A percentile compares a stretch with the other conserved stretches of the same genome.
Conservation (phyloP, 345 rosid genomes). For the Ailanthus altissimus region DNA sequence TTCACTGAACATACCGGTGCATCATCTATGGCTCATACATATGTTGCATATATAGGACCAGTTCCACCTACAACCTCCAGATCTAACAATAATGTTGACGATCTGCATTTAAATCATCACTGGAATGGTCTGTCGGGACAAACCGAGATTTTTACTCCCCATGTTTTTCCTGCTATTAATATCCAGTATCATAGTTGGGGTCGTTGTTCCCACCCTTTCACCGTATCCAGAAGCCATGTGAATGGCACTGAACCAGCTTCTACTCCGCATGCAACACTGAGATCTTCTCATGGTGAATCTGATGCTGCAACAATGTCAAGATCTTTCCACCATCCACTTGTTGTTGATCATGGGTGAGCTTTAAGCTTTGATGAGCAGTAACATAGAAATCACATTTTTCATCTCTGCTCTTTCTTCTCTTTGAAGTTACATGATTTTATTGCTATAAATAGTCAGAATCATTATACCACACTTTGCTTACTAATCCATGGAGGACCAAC, state of each 20-base stretch:
- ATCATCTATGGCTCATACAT: conserved; percentile 54
- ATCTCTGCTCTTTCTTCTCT: not conserved
- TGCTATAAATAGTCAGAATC: not conserved
- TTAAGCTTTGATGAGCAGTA: not conserved
- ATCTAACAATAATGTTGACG: conserved; percentile 41
- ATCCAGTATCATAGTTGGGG: conserved; percentile 51
- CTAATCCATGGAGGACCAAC: not conserved
- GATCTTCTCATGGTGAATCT: conserved; percentile 44
- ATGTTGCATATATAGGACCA: conserved; percentile 56
- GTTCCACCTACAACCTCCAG: conserved; percentile 44
- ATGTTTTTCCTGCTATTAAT: conserved; percentile 51
- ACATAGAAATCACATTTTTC: too few relatives aligned
- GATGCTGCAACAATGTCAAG: conserved; percentile 34
- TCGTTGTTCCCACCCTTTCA: conserved; percentile 41
- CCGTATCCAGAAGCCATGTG: conserved; percentile 42
- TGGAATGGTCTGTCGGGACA: conserved; percentile 53
- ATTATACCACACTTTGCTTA: not conserved
- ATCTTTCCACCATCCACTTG: conserved; percentile 45
- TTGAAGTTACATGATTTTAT: not conserved
- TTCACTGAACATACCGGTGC: conserved; percentile 43
- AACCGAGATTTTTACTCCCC: conserved; percentile 46
- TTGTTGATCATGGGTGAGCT: conserved; percentile 57
- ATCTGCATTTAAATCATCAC: conserved; percentile 43
- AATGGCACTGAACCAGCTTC: conserved; percentile 44
- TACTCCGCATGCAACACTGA: conserved; percentile 40